Evolutionary conservation across 129 eudicot species (phyloP).

Genomic region (Flaveria bidentis): DNA sequence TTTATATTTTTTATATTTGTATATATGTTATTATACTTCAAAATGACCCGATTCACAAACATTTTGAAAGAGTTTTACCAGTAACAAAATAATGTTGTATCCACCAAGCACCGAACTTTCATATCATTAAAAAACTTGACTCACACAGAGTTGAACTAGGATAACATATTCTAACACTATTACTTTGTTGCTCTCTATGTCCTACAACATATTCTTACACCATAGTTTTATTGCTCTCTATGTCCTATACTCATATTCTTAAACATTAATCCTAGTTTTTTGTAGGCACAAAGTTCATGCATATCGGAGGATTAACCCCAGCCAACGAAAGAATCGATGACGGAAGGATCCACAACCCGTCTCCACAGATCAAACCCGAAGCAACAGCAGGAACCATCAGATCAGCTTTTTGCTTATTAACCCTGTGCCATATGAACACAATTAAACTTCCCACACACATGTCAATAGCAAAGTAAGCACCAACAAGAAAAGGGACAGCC

Average conservation of each 20-base stretch:
- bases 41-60: neutral
- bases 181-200: neutral
- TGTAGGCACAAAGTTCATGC: constrained; percentile 68
- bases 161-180: constrained; percentile 3
- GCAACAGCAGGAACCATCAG: constrained; percentile 89
- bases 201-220: neutral
- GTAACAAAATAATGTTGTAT: neutral
- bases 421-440: constrained; percentile 69
- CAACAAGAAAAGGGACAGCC: constrained; percentile 94
- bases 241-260: neutral
- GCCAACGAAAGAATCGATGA: constrained; percentile 69
- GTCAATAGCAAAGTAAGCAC: constrained; percentile 83
- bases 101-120: neutral
- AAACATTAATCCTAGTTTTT: constrained; percentile 15
- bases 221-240: too few species aligned
- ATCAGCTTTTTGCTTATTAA: constrained; percentile 50
- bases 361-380: constrained; percentile 92
- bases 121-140: neutral
- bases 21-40: too few species aligned
- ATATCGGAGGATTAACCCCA: constrained; percentile 66
- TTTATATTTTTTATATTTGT: too few species aligned
- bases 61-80: too few species aligned
- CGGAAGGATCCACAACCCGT: constrained; percentile 87
- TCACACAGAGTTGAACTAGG: neutral
- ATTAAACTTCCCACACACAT: constrained; percentile 84